These are phyloP conservation scores for Violaceomyces palustris DNA, from an alignment of 1,284 basidiomycete genomes.

Conservation along the genomic window DNA sequence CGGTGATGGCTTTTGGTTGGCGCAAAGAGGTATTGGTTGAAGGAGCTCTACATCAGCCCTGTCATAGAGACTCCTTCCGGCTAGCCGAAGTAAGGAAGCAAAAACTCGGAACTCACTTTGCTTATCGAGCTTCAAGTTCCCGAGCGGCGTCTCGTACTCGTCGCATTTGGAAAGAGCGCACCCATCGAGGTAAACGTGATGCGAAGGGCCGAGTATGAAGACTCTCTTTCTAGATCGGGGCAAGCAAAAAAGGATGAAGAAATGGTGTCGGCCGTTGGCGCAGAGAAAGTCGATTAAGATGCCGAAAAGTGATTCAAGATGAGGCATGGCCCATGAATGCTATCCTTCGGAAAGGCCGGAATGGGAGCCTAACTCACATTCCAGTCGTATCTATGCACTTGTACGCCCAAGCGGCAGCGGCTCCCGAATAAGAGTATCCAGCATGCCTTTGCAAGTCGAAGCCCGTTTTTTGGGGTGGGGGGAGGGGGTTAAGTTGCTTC, in stretches of 20 bases:
- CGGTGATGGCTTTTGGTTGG: conserved; percentile 68
- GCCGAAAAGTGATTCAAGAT: background rate
- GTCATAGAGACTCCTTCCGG: no score
- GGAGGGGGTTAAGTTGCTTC: background rate
- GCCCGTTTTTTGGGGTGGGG: background rate
- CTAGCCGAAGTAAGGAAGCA: no score
- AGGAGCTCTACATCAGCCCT: no score
- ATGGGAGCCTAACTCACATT: conserved; percentile 61
- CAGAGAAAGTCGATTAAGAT: background rate
- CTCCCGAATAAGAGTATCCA: conserved; percentile 90
- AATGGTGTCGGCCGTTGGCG: background rate
- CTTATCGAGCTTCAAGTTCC: conserved; percentile 70
- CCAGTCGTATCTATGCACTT: conserved; percentile 71
- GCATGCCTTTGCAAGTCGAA: conserved; percentile 64
- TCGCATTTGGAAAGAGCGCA: conserved; percentile 77
- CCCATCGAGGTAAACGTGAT: conserved; percentile 79
- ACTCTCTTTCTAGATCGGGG: conserved; percentile 68
- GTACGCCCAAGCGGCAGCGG: conserved; percentile 92
- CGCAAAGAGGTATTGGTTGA: no score
- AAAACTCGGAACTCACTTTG: conserved; percentile 64
- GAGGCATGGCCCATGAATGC: background rate
- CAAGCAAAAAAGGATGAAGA: background rate
- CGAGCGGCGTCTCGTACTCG: conserved; percentile 79
- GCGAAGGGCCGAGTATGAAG: conserved; percentile 91
- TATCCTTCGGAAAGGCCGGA: background rate